Conservation (phyloP, 495 filamentous ascomycete species). For the Penicillium canariense region DNA sequence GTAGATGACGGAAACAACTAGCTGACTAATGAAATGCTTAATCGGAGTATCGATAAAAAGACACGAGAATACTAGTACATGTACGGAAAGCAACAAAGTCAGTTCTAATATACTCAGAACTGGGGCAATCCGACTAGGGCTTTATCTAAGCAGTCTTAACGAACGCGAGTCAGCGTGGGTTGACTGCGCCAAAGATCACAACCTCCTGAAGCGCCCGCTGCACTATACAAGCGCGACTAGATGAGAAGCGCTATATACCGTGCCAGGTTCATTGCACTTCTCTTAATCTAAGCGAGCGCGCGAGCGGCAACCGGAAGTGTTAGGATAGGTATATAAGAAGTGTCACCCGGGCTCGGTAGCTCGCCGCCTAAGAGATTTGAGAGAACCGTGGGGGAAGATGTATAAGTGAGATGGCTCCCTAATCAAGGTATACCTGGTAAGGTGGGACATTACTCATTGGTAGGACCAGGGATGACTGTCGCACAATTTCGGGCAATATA, state of each 20-base stretch:
- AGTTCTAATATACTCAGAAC: conserved; percentile 21
- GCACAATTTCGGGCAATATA: too few relatives aligned
- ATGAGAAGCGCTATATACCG: background rate
- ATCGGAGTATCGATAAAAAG: conserved; percentile 2
- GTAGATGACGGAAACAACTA: conserved; percentile 3
- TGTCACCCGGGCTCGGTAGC: too few relatives aligned
- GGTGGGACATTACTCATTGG: too few relatives aligned
- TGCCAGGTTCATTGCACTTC: conserved; percentile 6
- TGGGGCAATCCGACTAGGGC: background rate
- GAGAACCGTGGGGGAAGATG: too few relatives aligned
- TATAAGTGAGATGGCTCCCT: too few relatives aligned
- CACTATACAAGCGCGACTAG: background rate
- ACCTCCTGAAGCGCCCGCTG: background rate
- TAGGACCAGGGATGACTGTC: too few relatives aligned
- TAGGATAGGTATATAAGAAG: background rate
- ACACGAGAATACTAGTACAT: conserved; percentile 5
- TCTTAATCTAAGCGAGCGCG: conserved; percentile 1
- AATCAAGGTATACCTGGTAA: too few relatives aligned
- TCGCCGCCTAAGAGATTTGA: too few relatives aligned
- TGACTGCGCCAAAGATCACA: background rate
- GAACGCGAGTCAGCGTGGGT: background rate
- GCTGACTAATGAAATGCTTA: conserved; percentile 9
- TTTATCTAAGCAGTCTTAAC: background rate
- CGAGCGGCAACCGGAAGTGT: background rate
- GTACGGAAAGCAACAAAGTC: conserved; percentile 23